Conservation (phyloP, 1,139 yeast species). For the Nakaseomyces nivariensis region DNA sequence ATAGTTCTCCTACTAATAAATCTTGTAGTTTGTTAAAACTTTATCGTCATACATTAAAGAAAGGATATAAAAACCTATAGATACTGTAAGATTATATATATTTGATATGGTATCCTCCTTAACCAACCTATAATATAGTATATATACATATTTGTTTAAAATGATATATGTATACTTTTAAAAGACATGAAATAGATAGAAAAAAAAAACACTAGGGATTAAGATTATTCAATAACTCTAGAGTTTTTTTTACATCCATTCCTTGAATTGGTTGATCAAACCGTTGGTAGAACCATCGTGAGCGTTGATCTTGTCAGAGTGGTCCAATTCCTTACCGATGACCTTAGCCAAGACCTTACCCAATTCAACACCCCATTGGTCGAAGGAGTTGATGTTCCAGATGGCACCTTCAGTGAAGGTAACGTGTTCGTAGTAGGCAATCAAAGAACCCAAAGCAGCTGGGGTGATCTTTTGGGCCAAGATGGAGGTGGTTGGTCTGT, state of each 20-base stretch:
- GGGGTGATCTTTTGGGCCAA: conserved; percentile 94
- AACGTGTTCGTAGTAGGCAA: conserved; percentile 94
- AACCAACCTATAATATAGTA: too few species aligned
- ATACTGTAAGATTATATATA: too few species aligned
- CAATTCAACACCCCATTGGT: conserved; percentile 99
- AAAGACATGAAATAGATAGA: not conserved
- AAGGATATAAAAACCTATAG: not conserved
- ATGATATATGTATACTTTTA: too few species aligned
- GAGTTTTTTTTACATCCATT: conserved; percentile 47
- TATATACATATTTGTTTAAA: too few species aligned
- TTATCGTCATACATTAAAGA: not conserved
- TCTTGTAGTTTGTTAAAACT: not conserved
- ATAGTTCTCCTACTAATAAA: too few species aligned
- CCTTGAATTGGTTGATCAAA: conserved; percentile 87
- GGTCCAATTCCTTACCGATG: conserved; percentile 79
- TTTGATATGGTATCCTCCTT: too few species aligned
- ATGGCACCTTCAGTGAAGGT: conserved; percentile 97
- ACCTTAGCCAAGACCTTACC: conserved; percentile 97
- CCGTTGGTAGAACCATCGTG: conserved; percentile 91
- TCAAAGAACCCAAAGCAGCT: conserved; percentile 87
- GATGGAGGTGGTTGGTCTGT: conserved; percentile 97
- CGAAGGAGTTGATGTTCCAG: conserved; percentile 98
- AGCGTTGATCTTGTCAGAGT: conserved; percentile 41
- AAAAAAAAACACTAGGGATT: not conserved
- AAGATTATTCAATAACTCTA: too few species aligned